phyloP scores from a whole-genome alignment of 1,139 yeast genomes.

The Sugiyamaella paludigena region DNA sequence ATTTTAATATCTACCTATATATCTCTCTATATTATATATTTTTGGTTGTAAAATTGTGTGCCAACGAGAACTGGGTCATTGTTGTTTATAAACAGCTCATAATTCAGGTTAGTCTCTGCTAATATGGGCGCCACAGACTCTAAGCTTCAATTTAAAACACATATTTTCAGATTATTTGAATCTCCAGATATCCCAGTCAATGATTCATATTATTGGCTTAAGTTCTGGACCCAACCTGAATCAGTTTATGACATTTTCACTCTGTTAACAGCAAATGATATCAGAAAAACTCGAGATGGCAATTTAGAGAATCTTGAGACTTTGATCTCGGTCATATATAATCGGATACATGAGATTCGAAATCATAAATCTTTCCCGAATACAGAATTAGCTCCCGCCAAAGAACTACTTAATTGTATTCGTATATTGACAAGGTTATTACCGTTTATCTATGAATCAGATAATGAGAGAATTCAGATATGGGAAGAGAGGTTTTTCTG shows the following conservation, averaged over 20 bases:
- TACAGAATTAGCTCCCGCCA: conserved; percentile 29
- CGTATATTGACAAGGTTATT: conserved; percentile 63
- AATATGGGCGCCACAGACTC: conserved; percentile 74
- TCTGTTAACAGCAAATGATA: conserved; percentile 54
- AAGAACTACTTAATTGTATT: conserved; percentile 53
- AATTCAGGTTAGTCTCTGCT: too few species aligned
- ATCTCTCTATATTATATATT: too few species aligned
- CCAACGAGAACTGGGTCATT: too few species aligned
- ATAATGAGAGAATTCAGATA: conserved; percentile 35
- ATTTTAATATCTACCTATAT: too few species aligned
- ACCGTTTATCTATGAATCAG: conserved; percentile 61
- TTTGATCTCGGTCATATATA: conserved; percentile 47
- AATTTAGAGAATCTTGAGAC: conserved; percentile 56
- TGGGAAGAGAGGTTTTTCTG: conserved; percentile 47
- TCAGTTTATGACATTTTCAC: conserved; percentile 56
- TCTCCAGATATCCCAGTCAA: conserved; percentile 44
- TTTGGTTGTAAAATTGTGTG: too few species aligned
- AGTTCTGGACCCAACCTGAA: conserved; percentile 47
- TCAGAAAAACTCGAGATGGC: conserved; percentile 57
- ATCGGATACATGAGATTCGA: conserved; percentile 37
- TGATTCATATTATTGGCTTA: conserved; percentile 57
- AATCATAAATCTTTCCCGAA: conserved; percentile 32
- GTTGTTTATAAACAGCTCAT: too few species aligned
- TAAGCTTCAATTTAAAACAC: conserved; percentile 56
- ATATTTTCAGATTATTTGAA: conserved; percentile 63